phyloP scores from a whole-genome alignment of 805 yeast genomes.

The Pichia cephalocereana region DNA sequence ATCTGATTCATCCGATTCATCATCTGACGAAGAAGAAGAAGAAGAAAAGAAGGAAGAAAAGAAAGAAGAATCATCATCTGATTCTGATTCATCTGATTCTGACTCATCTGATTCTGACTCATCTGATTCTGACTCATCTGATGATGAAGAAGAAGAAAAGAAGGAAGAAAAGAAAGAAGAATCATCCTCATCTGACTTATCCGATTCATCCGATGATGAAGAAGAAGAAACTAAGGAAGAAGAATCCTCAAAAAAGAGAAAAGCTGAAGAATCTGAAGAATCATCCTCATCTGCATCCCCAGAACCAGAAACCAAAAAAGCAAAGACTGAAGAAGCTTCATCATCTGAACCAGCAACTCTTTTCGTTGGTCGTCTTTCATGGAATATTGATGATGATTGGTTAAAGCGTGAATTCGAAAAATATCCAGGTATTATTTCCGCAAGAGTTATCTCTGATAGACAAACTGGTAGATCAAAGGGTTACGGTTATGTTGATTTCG shows the following conservation, averaged over 20 bases:
- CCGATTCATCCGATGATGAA: conserved; percentile 20
- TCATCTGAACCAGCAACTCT: conserved; percentile 83
- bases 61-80: conserved; percentile 17
- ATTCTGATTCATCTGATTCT: conserved; percentile 11
- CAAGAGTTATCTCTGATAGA: conserved; percentile 92
- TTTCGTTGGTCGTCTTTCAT: conserved; percentile 94
- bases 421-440: conserved; percentile 70
- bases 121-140: conserved; percentile 9
- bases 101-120: conserved; percentile 22
- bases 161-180: conserved; percentile 17
- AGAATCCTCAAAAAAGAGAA: conserved; percentile 30
- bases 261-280: conserved; percentile 27
- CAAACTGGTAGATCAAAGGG: conserved; percentile 84
- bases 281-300: conserved; percentile 18
- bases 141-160: conserved; percentile 6
- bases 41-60: conserved; percentile 20
- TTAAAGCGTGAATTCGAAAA: conserved; percentile 77
- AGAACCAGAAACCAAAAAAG: conserved; percentile 43
- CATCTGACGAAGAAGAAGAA: conserved; percentile 8
- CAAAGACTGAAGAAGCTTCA: conserved; percentile 29
- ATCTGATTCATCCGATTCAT: conserved; percentile 21
- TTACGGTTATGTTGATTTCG: conserved; percentile 95
- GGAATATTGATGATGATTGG: conserved; percentile 97
- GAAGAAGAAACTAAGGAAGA: conserved; percentile 20
- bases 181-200: conserved; percentile 15